Evolutionary conservation across 2,329 filamentous ascomycete species (phyloP).

Genomic region (Xylaria sp.): DNA sequence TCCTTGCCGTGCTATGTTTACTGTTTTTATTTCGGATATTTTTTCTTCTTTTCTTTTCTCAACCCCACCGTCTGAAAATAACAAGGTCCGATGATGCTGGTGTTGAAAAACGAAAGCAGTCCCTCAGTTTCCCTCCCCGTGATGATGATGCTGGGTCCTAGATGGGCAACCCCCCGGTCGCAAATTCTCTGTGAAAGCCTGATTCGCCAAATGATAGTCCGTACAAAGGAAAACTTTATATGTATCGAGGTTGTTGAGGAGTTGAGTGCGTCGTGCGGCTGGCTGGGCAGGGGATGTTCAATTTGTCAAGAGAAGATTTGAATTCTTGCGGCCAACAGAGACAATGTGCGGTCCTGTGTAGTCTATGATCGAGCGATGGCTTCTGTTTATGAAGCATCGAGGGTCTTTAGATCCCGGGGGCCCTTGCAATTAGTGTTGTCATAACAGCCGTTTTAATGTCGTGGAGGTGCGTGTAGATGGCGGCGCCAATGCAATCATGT

Average conservation of each 20-base stretch:
- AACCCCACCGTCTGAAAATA: neutral
- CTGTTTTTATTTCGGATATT: neutral
- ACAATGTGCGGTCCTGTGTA: neutral
- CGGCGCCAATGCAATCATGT: conserved; percentile 1
- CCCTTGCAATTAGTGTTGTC: conserved; percentile 12
- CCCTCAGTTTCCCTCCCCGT: conserved; percentile 1
- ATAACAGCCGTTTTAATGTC: conserved; percentile 24
- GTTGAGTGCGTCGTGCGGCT: conserved; percentile 1
- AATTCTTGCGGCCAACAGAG: neutral
- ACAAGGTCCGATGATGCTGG: neutral
- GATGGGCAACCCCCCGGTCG: conserved; percentile 16
- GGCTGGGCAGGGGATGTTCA: neutral
- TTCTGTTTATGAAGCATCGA: neutral
- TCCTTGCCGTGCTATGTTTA: neutral
- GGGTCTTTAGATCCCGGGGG: neutral
- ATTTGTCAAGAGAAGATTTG: conserved; percentile 4
- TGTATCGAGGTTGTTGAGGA: conserved; percentile 21
- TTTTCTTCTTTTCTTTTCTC: neutral
- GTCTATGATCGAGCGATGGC: conserved; percentile 7
- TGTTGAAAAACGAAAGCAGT: no score
- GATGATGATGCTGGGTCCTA: conserved; percentile 13
- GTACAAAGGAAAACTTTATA: conserved; percentile 22
- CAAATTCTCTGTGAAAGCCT: conserved; percentile 12
- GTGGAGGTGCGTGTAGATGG: conserved; percentile 11
- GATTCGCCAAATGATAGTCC: conserved; percentile 19